These are phyloP conservation scores for Cryptococcus jaspeensis DNA, from an alignment of 1,284 basidiomycete genomes.

Conservation along the genomic window DNA sequence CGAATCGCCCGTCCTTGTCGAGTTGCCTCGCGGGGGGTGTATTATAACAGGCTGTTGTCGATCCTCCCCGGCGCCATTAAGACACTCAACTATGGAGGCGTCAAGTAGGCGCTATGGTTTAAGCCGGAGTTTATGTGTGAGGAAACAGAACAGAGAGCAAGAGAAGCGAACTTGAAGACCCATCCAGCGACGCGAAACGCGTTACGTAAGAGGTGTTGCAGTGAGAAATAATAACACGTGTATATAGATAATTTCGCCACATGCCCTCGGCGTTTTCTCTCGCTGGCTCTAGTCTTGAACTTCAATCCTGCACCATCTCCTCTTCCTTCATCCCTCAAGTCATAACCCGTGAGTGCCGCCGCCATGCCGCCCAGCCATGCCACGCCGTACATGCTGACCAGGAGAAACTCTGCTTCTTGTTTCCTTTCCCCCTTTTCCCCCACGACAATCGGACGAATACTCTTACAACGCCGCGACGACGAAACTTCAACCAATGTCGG, in stretches of 20 bases:
- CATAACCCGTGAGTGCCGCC: background rate
- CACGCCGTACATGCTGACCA: background rate
- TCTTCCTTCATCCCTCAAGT: slow-evolving; percentile 23
- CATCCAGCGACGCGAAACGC: background rate
- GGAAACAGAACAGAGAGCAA: slow-evolving; percentile 14
- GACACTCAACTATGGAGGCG: slow-evolving; percentile 13
- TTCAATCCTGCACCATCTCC: slow-evolving; percentile 3
- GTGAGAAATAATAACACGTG: background rate
- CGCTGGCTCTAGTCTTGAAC: background rate
- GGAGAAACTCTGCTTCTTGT: background rate
- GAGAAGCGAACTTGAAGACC: background rate
- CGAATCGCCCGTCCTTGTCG: slow-evolving; percentile 30
- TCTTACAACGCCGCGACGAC: background rate
- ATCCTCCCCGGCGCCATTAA: slow-evolving; percentile 43
- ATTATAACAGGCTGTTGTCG: slow-evolving; percentile 37
- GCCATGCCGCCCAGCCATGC: background rate
- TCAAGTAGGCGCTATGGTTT: slow-evolving; percentile 24
- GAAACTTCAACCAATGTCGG: background rate
- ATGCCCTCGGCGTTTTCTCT: slow-evolving; percentile 9
- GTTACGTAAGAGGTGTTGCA: too few species aligned
- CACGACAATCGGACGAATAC: too few species aligned
- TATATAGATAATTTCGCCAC: slow-evolving; percentile 16
- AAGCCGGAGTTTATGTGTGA: slow-evolving; percentile 30
- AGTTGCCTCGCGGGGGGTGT: slow-evolving; percentile 11
- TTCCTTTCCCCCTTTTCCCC: too few species aligned